Percentiles rank a stretch among this genome's conserved stretches.
phyloP scores from a whole-genome alignment of 2,329 filamentous ascomycete species.

The Periconia sp. region DNA sequence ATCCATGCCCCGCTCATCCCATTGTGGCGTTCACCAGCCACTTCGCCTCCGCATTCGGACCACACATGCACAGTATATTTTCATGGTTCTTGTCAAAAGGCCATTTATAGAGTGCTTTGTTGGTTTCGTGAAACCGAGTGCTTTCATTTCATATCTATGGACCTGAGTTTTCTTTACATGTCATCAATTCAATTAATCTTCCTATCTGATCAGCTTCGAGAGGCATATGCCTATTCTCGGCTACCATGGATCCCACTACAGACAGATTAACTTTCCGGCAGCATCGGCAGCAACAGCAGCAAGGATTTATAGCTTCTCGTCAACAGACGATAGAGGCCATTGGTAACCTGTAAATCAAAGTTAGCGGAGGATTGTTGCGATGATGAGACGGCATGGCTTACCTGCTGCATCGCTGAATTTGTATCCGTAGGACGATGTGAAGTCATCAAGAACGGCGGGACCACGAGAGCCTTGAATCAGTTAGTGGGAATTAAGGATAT shows the following conservation, averaged over 20 bases:
- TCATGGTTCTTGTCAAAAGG: not conserved
- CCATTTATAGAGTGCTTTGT: not conserved
- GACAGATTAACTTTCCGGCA: slow-evolving; percentile 19
- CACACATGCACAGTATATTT: not conserved
- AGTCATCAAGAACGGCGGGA: slow-evolving; percentile 94
- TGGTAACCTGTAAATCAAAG: slow-evolving; percentile 36
- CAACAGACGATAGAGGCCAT: slow-evolving; percentile 41
- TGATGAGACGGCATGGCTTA: slow-evolving; percentile 19
- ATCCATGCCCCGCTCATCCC: not conserved
- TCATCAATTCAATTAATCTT: not conserved
- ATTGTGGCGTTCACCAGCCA: not conserved
- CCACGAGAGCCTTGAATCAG: slow-evolving; percentile 80
- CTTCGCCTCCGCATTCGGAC: not conserved
- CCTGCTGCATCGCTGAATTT: slow-evolving; percentile 97
- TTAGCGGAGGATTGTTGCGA: slow-evolving; percentile 16
- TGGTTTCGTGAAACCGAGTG: not conserved
- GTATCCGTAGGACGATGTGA: slow-evolving; percentile 97
- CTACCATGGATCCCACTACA: slow-evolving; percentile 9
- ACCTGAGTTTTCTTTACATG: not conserved
- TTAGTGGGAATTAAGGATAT: slow-evolving; percentile 7
- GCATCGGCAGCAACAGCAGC: slow-evolving; percentile 1
- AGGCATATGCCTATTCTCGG: not conserved
- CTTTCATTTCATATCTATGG: not conserved
- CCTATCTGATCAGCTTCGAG: not conserved
- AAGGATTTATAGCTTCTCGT: slow-evolving; percentile 31